Conservation (phyloP, 1,284 basidiomycete genomes). For the Hypsizygus ulmarius region DNA sequence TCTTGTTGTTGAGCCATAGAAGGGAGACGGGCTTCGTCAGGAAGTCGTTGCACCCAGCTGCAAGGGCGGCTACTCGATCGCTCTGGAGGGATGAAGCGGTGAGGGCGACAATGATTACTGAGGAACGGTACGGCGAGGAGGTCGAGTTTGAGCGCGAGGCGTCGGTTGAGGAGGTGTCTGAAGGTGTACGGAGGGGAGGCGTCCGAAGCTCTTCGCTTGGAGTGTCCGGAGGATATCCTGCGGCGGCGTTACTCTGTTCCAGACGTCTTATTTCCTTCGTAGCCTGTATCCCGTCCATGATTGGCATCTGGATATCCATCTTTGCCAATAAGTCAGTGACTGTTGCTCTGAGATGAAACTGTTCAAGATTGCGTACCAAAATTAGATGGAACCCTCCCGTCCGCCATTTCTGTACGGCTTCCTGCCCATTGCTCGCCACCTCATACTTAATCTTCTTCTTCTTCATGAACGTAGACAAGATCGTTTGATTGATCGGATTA, state of each 20-base stretch:
- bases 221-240: slow-evolving; percentile 71
- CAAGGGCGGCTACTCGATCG: slow-evolving; percentile 93
- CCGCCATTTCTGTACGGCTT: slow-evolving; percentile 96
- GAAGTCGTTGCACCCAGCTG: slow-evolving; percentile 99
- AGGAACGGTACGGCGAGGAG: slow-evolving; percentile 75
- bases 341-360: slow-evolving; percentile 7
- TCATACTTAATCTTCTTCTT: slow-evolving; percentile 97
- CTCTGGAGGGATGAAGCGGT: slow-evolving; percentile 92
- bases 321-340: slow-evolving; percentile 31
- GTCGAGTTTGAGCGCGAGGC: slow-evolving; percentile 43
- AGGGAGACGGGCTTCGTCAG: slow-evolving; percentile 96
- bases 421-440: slow-evolving; percentile 91
- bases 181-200: slow-evolving; percentile 44
- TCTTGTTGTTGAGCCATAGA: slow-evolving; percentile 96
- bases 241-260: slow-evolving; percentile 69
- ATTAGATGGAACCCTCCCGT: slow-evolving; percentile 95
- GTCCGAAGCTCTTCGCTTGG: slow-evolving; percentile 52
- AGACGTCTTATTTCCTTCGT: slow-evolving; percentile 93
- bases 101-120: slow-evolving; percentile 97
- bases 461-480: slow-evolving; percentile 93
- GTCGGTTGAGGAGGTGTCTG: slow-evolving; percentile 42
- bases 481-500: slow-evolving; percentile 98
- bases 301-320: slow-evolving; percentile 99
- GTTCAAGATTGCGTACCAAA: slow-evolving; percentile 57
- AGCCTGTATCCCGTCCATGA: slow-evolving; percentile 97